Conservation (phyloP, 179 eudicot genomes). For the Silene noctiflora region DNA sequence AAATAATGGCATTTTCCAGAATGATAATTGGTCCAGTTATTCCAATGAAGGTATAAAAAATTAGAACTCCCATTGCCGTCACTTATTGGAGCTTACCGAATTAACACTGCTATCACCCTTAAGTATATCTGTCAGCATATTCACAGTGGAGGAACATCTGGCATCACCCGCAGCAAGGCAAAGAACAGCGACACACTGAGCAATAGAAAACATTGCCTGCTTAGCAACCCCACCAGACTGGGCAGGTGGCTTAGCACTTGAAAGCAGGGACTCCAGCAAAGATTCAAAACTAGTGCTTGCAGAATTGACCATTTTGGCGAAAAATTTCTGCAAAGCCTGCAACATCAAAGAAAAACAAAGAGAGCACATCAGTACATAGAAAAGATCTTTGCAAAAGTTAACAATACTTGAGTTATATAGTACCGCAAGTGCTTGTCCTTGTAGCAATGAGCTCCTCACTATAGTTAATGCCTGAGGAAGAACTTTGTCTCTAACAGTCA, state of each 20-base stretch:
- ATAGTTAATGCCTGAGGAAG: slow-evolving; percentile 90
- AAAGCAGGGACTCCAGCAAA: slow-evolving; percentile 81
- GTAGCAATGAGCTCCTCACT: slow-evolving; percentile 85
- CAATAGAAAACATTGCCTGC: slow-evolving; percentile 88
- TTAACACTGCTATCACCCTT: slow-evolving; percentile 69
- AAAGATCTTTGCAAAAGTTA: neutral
- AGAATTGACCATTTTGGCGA: slow-evolving; percentile 80
- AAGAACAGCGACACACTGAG: slow-evolving; percentile 97
- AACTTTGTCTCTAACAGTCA: slow-evolving; percentile 82
- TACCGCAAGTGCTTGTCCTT: slow-evolving; percentile 98
- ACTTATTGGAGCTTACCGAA: slow-evolving; percentile 48
- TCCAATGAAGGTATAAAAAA: neutral
- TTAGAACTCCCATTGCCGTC: neutral
- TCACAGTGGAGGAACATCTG: slow-evolving; percentile 84
- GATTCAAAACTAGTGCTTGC: slow-evolving; percentile 90
- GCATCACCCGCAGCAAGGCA: slow-evolving; percentile 93
- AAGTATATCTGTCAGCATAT: slow-evolving; percentile 80
- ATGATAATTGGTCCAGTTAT: neutral
- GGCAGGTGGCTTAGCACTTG: slow-evolving; percentile 81
- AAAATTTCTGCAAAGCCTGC: slow-evolving; percentile 90
- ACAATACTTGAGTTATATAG: neutral
- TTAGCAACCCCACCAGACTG: slow-evolving; percentile 90
- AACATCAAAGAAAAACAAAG: slow-evolving; percentile 21
- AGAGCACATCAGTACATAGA: slow-evolving; percentile 11
- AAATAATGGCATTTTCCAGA: neutral